Evolutionary conservation across 192 early-diverging fungal species (phyloP).

Genomic region (Lobulomyces angularis): DNA sequence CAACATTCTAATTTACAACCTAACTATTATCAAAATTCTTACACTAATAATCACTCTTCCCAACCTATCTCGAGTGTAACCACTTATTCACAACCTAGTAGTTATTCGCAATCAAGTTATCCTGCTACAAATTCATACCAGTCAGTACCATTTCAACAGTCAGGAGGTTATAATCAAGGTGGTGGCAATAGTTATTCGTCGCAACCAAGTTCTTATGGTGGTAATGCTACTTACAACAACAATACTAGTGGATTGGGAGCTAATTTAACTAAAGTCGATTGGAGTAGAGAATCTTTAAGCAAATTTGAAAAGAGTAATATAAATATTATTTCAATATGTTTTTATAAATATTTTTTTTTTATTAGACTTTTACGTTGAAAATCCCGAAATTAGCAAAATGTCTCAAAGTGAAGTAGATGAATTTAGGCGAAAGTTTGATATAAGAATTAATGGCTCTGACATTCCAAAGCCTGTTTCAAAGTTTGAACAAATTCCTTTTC

Average conservation of each 20-base stretch:
- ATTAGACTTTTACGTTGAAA: slow-evolving; percentile 95
- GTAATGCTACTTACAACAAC: slow-evolving; percentile 20
- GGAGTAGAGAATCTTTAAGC: slow-evolving; percentile 53
- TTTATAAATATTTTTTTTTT: slow-evolving; percentile 11
- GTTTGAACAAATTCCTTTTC: slow-evolving; percentile 88
- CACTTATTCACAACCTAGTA: too few relatives aligned
- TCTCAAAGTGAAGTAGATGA: slow-evolving; percentile 60
- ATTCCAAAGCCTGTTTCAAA: slow-evolving; percentile 81
- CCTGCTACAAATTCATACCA: too few relatives aligned
- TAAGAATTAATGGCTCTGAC: slow-evolving; percentile 68
- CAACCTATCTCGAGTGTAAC: too few relatives aligned
- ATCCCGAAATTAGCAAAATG: slow-evolving; percentile 54
- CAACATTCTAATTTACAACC: too few relatives aligned
- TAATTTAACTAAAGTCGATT: slow-evolving; percentile 45
- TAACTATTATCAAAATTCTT: too few relatives aligned
- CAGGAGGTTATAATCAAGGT: too few relatives aligned
- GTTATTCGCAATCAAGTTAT: too few relatives aligned
- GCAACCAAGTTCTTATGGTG: too few relatives aligned
- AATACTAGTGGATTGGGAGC: slow-evolving; percentile 40
- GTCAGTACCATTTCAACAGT: too few relatives aligned
- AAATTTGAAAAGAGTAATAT: slow-evolving; percentile 92
- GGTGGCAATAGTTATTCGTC: too few relatives aligned
- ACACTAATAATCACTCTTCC: too few relatives aligned
- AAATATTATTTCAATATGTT: too few relatives aligned
- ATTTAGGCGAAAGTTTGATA: slow-evolving; percentile 65